A percentile compares a stretch with the other conserved stretches of the same genome.
phyloP scores from a whole-genome alignment of 768 basidiomycete species.

The Mrakia hoshinonis region DNA sequence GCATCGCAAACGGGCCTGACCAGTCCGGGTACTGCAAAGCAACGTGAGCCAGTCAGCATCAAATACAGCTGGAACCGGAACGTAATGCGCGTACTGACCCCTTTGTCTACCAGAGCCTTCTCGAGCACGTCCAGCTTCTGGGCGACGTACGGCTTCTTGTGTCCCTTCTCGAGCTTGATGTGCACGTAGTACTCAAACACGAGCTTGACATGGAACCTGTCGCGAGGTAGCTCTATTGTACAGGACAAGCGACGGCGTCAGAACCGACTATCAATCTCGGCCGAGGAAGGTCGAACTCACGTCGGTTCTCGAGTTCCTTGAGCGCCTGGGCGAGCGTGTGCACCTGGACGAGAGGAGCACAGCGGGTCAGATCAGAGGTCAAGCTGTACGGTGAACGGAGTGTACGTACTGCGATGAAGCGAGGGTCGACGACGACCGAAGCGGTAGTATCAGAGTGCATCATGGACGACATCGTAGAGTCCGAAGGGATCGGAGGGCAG shows the following conservation, averaged over 20 bases:
- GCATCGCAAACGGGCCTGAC: neutral
- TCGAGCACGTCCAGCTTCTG: neutral
- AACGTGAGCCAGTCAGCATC: neutral
- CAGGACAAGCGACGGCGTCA: neutral
- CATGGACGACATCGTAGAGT: neutral
- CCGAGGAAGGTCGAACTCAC: neutral
- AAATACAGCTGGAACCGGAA: neutral
- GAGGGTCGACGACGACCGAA: neutral
- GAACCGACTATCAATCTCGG: neutral
- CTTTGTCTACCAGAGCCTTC: neutral
- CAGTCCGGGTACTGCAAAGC: neutral
- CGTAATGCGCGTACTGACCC: neutral
- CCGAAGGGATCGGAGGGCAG: neutral
- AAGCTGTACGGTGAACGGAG: neutral
- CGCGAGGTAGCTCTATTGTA: neutral
- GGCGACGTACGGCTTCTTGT: conserved; percentile 3
- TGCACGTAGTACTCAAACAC: neutral
- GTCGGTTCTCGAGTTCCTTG: neutral
- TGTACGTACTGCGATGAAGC: neutral
- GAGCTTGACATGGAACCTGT: neutral
- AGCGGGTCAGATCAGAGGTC: neutral
- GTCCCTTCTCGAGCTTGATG: neutral
- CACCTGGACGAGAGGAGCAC: neutral
- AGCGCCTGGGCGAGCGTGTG: neutral
- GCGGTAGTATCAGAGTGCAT: no score